Conservation (phyloP, 2,329 filamentous ascomycete genomes). For the Zasmidium citrigriseum region DNA sequence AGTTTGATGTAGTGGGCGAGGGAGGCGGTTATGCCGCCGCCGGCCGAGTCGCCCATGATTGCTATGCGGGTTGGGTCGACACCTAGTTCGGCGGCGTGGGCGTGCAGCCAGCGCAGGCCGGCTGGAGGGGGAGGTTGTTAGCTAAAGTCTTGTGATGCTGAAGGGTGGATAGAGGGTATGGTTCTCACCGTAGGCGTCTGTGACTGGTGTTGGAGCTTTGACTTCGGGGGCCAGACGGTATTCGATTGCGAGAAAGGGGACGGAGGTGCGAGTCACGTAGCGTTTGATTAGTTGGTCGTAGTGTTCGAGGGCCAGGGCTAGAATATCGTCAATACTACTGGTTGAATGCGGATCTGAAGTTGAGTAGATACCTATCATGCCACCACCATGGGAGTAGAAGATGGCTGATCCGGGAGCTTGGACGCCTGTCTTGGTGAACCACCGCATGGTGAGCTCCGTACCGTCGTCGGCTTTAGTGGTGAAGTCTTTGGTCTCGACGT, state of each 20-base stretch:
- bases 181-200: conserved; percentile 49
- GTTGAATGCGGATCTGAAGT: too few relatives aligned
- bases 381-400: conserved; percentile 46
- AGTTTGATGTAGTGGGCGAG: conserved; percentile 40
- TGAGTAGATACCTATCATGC: too few relatives aligned
- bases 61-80: conserved; percentile 44
- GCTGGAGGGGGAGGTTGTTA: too few relatives aligned
- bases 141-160: too few relatives aligned
- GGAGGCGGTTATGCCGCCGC: conserved; percentile 45
- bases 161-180: too few relatives aligned
- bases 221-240: conserved; percentile 49
- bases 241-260: conserved; percentile 42
- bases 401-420: conserved; percentile 27
- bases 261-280: conserved; percentile 29
- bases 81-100: conserved; percentile 42
- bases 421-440: conserved; percentile 18
- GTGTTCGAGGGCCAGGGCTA: conserved; percentile 31
- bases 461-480: conserved; percentile 16
- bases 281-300: conserved; percentile 27
- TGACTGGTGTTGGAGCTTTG: conserved; percentile 37
- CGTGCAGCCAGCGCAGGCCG: conserved; percentile 40
- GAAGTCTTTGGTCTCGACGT: conserved; percentile 15
- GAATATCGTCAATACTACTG: too few relatives aligned
- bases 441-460: conserved; percentile 22
- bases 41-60: conserved; percentile 47